Evolutionary conservation across 176 grass and related monocot genomes (phyloP).

Genomic region (Cocos nucifera): DNA sequence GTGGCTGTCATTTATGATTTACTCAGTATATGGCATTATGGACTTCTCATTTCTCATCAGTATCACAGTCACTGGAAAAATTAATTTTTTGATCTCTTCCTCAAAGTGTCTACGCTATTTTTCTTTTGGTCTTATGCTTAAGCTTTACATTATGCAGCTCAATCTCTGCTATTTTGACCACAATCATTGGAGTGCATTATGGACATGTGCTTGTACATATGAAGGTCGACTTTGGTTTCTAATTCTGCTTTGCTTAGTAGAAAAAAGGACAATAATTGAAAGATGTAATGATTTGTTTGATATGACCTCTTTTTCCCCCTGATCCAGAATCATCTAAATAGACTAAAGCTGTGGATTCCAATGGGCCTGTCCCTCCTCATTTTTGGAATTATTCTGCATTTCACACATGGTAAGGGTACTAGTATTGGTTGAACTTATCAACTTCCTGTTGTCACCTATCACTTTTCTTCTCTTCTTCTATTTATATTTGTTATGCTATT

Average conservation of each 20-base stretch:
- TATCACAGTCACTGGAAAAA: too few species aligned
- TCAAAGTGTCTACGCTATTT: too few species aligned
- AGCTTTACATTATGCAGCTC: constrained; percentile 38
- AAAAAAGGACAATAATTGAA: too few species aligned
- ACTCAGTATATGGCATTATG: too few species aligned
- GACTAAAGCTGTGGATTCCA: constrained; percentile 68
- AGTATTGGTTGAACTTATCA: not conserved
- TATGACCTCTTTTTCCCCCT: not conserved
- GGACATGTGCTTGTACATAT: constrained; percentile 86
- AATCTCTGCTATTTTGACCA: constrained; percentile 66
- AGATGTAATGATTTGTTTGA: too few species aligned
- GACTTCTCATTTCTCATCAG: too few species aligned
- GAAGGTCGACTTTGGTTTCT: constrained; percentile 33
- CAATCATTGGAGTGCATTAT: constrained; percentile 70
- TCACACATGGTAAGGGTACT: constrained; percentile 54
- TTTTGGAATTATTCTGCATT: constrained; percentile 71
- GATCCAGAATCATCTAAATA: constrained; percentile 43
- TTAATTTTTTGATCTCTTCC: too few species aligned
- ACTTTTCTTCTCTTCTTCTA: too few species aligned
- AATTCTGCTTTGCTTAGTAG: too few species aligned
- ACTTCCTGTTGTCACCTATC: too few species aligned
- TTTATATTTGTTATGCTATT: too few species aligned
- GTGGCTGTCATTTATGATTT: too few species aligned
- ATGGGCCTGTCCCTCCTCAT: constrained; percentile 56
- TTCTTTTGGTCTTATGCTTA: not conserved